Evolutionary conservation across 345 rosid genomes (phyloP), one percentile per base, ranked within the genome.

Genomic region (Heritiera fomes): DNA sequence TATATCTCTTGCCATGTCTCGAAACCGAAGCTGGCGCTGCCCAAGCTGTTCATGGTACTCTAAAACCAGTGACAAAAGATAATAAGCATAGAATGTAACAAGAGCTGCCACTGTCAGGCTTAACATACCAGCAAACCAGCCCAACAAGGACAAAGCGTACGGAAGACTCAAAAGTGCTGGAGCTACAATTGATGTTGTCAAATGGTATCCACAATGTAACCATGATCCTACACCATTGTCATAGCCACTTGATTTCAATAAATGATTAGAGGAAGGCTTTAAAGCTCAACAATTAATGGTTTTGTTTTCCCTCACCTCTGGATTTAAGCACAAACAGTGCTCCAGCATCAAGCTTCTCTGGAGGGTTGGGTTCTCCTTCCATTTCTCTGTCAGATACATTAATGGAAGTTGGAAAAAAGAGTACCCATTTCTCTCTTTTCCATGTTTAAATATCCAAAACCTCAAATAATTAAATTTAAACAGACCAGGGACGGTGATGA

Each of bases 11-110:
- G 52, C 52, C 71, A 67, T 67, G 50, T 67, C 71, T 8, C 71
- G 9, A 47, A 68, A 43, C 32, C 72, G 7, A 2, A 18, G 72
- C 49, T 68, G 52, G 3, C 72, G 53, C 0, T n/a, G 18, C 14
- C 72, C 72, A 68, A 68, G 53, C 52, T 68, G 53, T 4, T 32
- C 72, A 45, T 68, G 72, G 53, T 68, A 13, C 72, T 68, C 72
- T 5, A 68, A 43, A 43, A 68, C 72, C 53, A 45, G 52, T 18
- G 53, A 68, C 52, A 68, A 10, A n/a, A 68, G 72, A 45, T 43
- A n/a, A 28, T 68, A 68, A 3, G 53, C 8, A n/a, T 68, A n/a
- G 11, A 68, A 68, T 3, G 72, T 45, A 1, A 68, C 72, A 14
- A 68, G 72, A 18, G 53, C 30, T 18, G 6, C 30, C 20, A 68